Evolutionary conservation across 179 eudicot genomes (phyloP).

Genomic region (Actinidia arguta): DNA sequence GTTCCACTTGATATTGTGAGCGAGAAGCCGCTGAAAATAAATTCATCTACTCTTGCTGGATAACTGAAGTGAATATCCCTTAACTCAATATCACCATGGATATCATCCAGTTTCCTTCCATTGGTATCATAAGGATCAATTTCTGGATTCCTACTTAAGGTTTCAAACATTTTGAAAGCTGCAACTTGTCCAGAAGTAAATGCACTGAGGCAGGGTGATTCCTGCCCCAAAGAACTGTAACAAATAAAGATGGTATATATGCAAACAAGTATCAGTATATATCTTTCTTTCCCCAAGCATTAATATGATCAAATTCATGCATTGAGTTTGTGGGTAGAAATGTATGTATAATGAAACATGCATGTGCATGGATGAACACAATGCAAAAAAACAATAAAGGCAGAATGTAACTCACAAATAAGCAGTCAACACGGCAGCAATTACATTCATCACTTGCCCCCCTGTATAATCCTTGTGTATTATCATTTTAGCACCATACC

Average conservation of each 20-base stretch:
- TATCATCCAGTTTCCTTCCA: no score
- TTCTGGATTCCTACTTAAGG: constrained; percentile 41
- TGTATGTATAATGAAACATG: background rate
- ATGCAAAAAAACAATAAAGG: background rate
- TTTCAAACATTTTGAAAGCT: constrained; percentile 50
- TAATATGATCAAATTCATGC: background rate
- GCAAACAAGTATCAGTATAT: background rate
- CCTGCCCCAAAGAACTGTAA: constrained; percentile 43
- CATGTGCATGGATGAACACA: background rate
- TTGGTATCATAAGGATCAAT: constrained; percentile 47
- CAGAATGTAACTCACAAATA: constrained; percentile 34
- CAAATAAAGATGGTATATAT: background rate
- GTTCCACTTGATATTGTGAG: no score
- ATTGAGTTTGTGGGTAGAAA: background rate
- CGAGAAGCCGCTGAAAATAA: no score
- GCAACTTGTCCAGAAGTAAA: constrained; percentile 47
- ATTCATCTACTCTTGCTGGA: no score
- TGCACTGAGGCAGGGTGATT: constrained; percentile 40
- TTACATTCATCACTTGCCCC: constrained; percentile 38
- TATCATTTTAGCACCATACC: constrained; percentile 49
- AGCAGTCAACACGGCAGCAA: constrained; percentile 35
- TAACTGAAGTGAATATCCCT: no score
- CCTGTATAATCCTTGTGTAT: constrained; percentile 37
- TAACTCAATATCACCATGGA: no score
- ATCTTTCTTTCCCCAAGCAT: background rate